phyloP scores from a whole-genome alignment of 78 protist genomes.

The Dictyostelium capitatum region DNA sequence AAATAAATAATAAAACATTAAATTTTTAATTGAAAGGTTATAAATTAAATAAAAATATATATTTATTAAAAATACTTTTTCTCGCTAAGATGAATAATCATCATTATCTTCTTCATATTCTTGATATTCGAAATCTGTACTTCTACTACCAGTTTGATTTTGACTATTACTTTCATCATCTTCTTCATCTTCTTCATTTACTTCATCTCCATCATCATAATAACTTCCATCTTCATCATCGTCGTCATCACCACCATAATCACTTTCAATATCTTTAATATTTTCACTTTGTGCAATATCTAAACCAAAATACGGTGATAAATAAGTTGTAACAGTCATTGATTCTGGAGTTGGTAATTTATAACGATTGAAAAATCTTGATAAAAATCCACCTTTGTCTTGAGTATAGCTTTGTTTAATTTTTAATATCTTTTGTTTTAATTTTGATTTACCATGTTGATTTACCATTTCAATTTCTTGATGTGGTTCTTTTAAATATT shows the following conservation, averaged over 20 bases:
- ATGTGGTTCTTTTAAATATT: conserved; percentile 2
- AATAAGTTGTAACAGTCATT: conserved; percentile 29
- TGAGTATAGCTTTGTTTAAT: conserved; percentile 11
- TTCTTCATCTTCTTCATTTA: not conserved
- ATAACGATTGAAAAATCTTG: conserved; percentile 27
- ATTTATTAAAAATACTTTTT: no score
- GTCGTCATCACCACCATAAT: not conserved
- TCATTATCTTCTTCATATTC: no score
- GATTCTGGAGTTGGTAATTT: conserved; percentile 50
- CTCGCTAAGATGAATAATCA: not conserved
- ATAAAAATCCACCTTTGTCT: conserved; percentile 33
- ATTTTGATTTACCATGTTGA: not conserved
- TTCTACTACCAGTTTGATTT: not conserved
- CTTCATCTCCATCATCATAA: not conserved
- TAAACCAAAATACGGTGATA: conserved; percentile 30
- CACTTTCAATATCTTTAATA: not conserved
- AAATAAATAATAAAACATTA: no score
- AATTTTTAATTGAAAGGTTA: no score
- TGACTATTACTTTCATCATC: not conserved
- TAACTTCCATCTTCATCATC: conserved; percentile 4
- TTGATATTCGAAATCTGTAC: no score
- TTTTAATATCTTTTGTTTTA: conserved; percentile 22
- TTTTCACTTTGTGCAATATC: conserved; percentile 33
- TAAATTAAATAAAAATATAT: no score
- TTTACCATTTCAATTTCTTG: not conserved